A percentile compares a stretch with the other conserved stretches of the same genome.
Evolutionary conservation across 345 rosid species (phyloP).

Genomic region (Noccaea caerulescens): DNA sequence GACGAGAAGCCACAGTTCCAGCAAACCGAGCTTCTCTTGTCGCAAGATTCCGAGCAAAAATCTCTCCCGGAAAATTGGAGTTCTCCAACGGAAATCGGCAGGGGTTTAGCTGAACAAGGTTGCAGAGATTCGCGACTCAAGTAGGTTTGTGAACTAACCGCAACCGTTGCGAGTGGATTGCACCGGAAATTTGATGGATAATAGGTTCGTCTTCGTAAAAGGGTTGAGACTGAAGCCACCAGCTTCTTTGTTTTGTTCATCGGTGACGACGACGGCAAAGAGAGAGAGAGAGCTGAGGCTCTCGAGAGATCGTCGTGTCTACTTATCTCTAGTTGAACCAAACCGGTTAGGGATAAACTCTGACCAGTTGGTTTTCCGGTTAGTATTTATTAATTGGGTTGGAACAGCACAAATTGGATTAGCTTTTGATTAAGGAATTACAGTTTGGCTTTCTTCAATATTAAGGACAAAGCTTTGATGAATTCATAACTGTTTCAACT

Average conservation of each 20-base stretch:
- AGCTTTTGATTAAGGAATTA: background rate
- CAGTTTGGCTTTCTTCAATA: background rate
- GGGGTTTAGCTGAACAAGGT: conserved; percentile 12
- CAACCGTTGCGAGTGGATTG: conserved; percentile 24
- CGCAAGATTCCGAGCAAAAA: conserved; percentile 48
- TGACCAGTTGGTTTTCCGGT: background rate
- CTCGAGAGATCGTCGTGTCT: background rate
- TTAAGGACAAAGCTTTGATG: background rate
- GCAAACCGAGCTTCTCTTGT: conserved; percentile 46
- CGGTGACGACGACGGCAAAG: background rate
- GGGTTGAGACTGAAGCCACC: conserved; percentile 44
- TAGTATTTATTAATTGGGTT: background rate
- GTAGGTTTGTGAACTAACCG: conserved; percentile 26
- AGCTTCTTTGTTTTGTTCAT: conserved; percentile 56
- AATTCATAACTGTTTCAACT: background rate
- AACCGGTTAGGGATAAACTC: background rate
- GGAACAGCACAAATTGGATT: background rate
- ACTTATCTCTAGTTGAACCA: background rate
- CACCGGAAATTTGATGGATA: conserved; percentile 16
- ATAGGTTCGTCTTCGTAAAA: conserved; percentile 36
- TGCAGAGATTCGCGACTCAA: conserved; percentile 35
- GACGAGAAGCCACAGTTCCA: conserved; percentile 71
- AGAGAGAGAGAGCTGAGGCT: background rate
- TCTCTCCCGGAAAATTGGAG: conserved; percentile 39
- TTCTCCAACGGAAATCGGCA: no score